These are phyloP conservation scores for Phanerochaete carnosa DNA, from an alignment of 768 basidiomycete species.

Conservation along the genomic window DNA sequence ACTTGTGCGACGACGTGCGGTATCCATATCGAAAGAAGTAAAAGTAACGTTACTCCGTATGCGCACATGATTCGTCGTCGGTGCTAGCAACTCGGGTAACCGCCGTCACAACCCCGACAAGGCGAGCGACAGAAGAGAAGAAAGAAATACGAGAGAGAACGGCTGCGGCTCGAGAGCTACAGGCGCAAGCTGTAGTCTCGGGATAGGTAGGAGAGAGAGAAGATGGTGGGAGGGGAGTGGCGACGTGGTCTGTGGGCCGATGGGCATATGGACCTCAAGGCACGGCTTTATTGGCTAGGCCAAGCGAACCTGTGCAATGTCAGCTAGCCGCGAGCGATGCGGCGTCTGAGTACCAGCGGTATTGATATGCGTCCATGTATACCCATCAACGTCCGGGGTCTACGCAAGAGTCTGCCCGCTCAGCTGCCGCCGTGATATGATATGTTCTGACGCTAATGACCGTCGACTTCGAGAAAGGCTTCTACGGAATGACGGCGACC, in stretches of 20 bases:
- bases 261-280: neutral
- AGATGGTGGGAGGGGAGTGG: slow-evolving; percentile 1
- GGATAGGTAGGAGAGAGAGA: slow-evolving; percentile 2
- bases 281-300: neutral
- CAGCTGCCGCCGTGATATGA: neutral
- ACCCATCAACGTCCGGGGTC: neutral
- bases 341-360: neutral
- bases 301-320: neutral
- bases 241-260: neutral
- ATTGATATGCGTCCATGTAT: neutral
- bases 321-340: neutral
- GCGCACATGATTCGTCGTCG: neutral
- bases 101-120: neutral
- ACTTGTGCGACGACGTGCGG: neutral
- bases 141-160: neutral
- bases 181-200: neutral
- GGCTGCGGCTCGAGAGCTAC: neutral
- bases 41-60: neutral
- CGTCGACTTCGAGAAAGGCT: too few species aligned
- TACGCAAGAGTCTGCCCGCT: neutral
- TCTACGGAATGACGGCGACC: too few species aligned
- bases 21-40: neutral
- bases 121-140: neutral
- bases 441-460: too few species aligned
- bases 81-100: neutral